These are phyloP conservation scores for Eucalyptus shirleyi DNA, from an alignment of 345 rosid species.

Conservation along the genomic window DNA sequence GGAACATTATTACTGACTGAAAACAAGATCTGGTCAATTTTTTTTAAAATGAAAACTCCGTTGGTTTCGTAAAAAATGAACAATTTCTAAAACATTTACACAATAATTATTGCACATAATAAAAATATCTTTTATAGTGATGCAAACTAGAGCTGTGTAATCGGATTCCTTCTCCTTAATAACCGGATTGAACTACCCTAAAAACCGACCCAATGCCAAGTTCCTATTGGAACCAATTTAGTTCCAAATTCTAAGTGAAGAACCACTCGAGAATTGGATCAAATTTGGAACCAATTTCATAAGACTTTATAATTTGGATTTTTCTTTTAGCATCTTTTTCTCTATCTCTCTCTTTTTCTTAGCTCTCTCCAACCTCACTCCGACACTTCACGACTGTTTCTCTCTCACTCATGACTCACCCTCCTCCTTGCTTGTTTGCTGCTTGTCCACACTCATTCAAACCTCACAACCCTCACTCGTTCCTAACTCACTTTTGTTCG, in stretches of 20 bases:
- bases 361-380: neutral
- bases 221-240: neutral
- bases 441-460: neutral
- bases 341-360: too few species aligned
- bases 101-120: neutral
- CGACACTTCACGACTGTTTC: neutral
- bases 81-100: neutral
- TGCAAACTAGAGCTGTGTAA: too few species aligned
- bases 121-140: neutral
- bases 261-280: too few species aligned
- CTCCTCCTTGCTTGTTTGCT: too few species aligned
- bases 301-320: too few species aligned
- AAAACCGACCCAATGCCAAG: fast-evolving
- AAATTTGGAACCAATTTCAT: neutral
- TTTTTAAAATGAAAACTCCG: neutral
- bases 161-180: fast-evolving
- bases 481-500: neutral
- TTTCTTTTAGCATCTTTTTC: neutral
- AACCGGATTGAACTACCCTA: neutral
- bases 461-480: neutral
- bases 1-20: neutral
- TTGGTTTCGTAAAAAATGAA: neutral
- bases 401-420: fast-evolving
- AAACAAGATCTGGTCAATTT: neutral
- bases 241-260: fast-evolving